Evolutionary conservation across 768 basidiomycete genomes (phyloP).

Genomic region (Boletus pseudopeckii): DNA sequence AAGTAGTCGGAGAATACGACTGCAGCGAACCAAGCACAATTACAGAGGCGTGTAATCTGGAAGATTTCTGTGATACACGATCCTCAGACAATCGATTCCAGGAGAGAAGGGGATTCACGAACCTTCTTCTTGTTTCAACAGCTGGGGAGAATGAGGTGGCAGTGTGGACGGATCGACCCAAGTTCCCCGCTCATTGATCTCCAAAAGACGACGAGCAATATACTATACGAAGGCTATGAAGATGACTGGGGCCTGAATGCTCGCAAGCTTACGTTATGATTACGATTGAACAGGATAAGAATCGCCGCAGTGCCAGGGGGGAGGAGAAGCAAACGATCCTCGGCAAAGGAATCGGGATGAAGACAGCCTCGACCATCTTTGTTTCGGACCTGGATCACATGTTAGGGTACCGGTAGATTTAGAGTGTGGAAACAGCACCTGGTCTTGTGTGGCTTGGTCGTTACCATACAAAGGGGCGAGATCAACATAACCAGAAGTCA

Average conservation of each 20-base stretch:
- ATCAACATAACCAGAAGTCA: constrained; percentile 86
- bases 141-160: constrained; percentile 29
- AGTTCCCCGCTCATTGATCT: constrained; percentile 74
- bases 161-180: constrained; percentile 55
- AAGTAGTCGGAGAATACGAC: constrained; percentile 85
- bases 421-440: constrained; percentile 37
- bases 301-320: constrained; percentile 72
- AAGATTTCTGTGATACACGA: constrained; percentile 58
- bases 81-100: neutral
- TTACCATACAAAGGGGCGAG: constrained; percentile 81
- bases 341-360: constrained; percentile 71
- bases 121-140: constrained; percentile 56
- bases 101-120: neutral
- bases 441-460: constrained; percentile 55
- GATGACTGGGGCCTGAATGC: neutral
- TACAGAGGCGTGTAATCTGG: constrained; percentile 74
- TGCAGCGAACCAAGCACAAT: constrained; percentile 76
- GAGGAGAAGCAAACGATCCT: constrained; percentile 74
- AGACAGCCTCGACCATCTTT: constrained; percentile 65
- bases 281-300: constrained; percentile 86
- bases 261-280: constrained; percentile 66
- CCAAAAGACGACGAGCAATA: constrained; percentile 71
- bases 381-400: constrained; percentile 26
- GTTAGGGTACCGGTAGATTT: neutral
- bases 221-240: constrained; percentile 43